Percentiles rank a stretch among this genome's conserved stretches.
Conservation (phyloP, 768 basidiomycete genomes). For the Russula vinacea region DNA sequence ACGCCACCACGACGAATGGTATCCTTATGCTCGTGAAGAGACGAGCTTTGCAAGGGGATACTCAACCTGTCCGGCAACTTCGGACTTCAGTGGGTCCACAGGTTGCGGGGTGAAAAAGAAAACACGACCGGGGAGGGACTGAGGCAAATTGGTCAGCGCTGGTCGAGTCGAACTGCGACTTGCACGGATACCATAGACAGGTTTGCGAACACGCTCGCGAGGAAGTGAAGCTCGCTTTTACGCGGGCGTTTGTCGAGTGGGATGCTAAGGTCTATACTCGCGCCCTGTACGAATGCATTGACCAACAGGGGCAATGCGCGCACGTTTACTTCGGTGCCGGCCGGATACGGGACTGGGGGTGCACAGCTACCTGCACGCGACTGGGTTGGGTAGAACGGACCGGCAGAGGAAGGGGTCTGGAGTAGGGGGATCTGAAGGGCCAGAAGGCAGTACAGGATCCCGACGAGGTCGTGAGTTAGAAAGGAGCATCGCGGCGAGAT, state of each 20-base stretch:
- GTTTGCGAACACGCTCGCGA: constrained; percentile 94
- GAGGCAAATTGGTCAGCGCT: constrained; percentile 1
- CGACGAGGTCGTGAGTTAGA: constrained; percentile 87
- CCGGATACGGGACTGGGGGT: constrained; percentile 68
- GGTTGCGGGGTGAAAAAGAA: constrained; percentile 75
- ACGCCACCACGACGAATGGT: constrained; percentile 85
- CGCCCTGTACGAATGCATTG: constrained; percentile 83
- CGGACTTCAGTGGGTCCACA: constrained; percentile 46
- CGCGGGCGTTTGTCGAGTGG: constrained; percentile 50
- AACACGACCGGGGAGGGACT: constrained; percentile 75
- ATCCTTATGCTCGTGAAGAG: constrained; percentile 89
- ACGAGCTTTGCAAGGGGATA: constrained; percentile 82
- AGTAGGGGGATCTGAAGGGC: constrained; percentile 65
- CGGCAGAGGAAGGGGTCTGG: constrained; percentile 45
- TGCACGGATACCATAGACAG: constrained; percentile 62
- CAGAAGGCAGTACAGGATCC: constrained; percentile 62
- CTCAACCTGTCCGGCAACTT: constrained; percentile 50
- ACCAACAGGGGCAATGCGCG: constrained; percentile 77
- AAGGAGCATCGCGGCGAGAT: constrained; percentile 94
- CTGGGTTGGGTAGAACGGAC: constrained; percentile 65
- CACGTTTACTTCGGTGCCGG: constrained; percentile 50
- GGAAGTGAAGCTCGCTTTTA: constrained; percentile 84
- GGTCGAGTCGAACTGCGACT: neutral
- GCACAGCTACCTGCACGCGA: constrained; percentile 79
- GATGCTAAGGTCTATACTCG: constrained; percentile 48